Base-by-base conservation (phyloP, 2,329 filamentous ascomycete genomes). In the Ploettnerulaceae sp. region DNA sequence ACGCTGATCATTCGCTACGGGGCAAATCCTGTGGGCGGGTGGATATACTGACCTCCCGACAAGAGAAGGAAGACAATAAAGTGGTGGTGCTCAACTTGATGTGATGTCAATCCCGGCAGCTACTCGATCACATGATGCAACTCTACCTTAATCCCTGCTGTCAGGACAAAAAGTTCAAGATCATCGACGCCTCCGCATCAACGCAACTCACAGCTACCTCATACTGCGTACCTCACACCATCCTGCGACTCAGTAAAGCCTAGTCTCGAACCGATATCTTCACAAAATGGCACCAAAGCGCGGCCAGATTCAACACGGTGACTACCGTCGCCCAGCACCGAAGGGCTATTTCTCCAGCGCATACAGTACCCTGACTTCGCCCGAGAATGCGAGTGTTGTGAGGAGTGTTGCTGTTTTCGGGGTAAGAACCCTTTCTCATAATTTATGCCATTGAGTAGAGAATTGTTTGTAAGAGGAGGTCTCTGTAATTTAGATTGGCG, bases 371-470 rank as follows among this genome's bases (percentile, higher is more conserved):
- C 61, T 86, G 61, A 85, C 80, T 45, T 76, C 77, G 21, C 67
- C 82, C 25, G 83, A 87, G 62, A 86, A 87, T 67, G 74, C 79
- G 38, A 76, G 80, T 47, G 76, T 86, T 47, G 82, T 86, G 50
- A 75, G 79, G 59, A 85, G 82, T 62, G 69, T 86, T 56, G 72
- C 77, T 54, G 65, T 85, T 58, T 86, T 86, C 62, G 81, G 81
- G 46, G 82, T 86, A 73, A 64, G 81, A 22, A n/a, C 5, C 18
- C 29, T 40, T 21, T 33, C 18, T 26, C n/a, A n/a, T n/a, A n/a
- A n/a, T 20, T 14, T 21, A 29, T 18, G n/a, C 15, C 12, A 26
- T 18, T 1, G 11, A 12, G 11, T 18, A 12, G 18, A 5, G 4
- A 21, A 18, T 3, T 31, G 14, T n/a, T 11, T 14, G 5, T 15